A percentile compares a stretch with the other conserved stretches of the same genome.
Evolutionary conservation across 2,329 filamentous ascomycete species (phyloP).

Genomic region (Monosporascus sp.): DNA sequence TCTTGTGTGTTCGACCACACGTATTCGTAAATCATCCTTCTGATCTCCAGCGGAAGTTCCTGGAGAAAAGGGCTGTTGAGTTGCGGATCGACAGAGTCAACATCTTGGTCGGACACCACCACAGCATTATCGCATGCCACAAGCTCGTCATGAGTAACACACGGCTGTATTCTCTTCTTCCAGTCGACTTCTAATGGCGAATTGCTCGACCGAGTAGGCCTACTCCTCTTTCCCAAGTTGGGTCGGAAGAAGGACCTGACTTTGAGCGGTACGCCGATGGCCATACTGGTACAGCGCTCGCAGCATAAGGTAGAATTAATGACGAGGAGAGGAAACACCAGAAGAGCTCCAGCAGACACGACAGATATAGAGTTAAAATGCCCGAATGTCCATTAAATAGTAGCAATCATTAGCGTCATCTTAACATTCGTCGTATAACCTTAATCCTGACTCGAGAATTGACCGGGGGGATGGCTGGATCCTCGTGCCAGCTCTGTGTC

Average conservation of each 20-base stretch:
- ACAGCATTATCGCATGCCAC: background rate
- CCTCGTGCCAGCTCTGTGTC: background rate
- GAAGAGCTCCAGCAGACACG: background rate
- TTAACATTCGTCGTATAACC: background rate
- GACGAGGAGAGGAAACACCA: background rate
- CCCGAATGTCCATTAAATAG: background rate
- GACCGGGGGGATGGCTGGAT: background rate
- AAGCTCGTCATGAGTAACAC: background rate
- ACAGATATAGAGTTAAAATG: background rate
- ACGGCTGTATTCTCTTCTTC: background rate
- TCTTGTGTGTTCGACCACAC: conserved; percentile 19
- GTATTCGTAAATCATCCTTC: conserved; percentile 25
- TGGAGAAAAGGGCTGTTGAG: conserved; percentile 23
- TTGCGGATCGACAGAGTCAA: conserved; percentile 12
- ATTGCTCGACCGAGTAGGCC: conserved; percentile 2
- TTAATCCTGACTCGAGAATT: background rate
- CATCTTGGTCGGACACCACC: background rate
- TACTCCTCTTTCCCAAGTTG: conserved; percentile 14
- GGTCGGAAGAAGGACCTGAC: conserved; percentile 19
- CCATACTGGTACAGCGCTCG: conserved; percentile 11
- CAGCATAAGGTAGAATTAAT: background rate
- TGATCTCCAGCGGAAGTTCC: conserved; percentile 28
- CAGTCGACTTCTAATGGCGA: conserved; percentile 3
- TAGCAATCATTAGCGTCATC: background rate
- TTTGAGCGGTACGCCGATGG: conserved; percentile 13